Base-by-base conservation (phyloP, 495 filamentous ascomycete species). In the Penicillium paxilli region DNA sequence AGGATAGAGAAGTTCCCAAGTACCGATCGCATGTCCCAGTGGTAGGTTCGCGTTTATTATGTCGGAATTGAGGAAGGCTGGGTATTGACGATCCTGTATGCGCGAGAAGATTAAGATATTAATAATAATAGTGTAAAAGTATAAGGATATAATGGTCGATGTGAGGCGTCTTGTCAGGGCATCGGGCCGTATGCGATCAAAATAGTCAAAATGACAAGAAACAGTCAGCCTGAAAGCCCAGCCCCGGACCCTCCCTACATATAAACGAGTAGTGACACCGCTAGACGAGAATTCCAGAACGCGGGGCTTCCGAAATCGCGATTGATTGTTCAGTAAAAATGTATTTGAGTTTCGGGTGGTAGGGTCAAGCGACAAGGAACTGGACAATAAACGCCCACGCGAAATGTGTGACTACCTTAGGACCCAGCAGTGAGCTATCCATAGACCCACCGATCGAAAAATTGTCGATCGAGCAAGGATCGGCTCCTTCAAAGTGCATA, bases 401-500 rank as follows among this genome's bases (percentile, higher is more conserved):
- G 56, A 54, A n/a, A n/a, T n/a, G 32, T 25, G 38, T 40, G 41
- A 23, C 17, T 30, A 50, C 45, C 28, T 24, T 21, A 26, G 30
- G 30, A 32, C 11, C 30, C 30, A 32, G 20, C 47, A 22, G 28
- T 37, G 51, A 38, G 16, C 19, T 41, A 57, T 50, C 41, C 25
- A 32, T 32, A 19, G 56, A 32, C 56, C 56, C 56, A 52, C 53
- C 40, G 52, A 55, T 60, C 49, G 52, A 49, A 52, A 51, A 28
- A 38, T 45, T 52, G 51, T 57, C 59, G 55, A 65, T 59, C 62
- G 45, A 64, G 58, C 55, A 56, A 45, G 55, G 55, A 56, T 61
- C 49, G 47, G 30, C 62, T 62, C 21, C 33, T 17, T 40, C 30
- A 41, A 24, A 42, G 24, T 51, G 62, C 56, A 51, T 49, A 24